phyloP scores from a whole-genome alignment of 371 early-diverging fungal genomes.

The Blakeslea trispora region DNA sequence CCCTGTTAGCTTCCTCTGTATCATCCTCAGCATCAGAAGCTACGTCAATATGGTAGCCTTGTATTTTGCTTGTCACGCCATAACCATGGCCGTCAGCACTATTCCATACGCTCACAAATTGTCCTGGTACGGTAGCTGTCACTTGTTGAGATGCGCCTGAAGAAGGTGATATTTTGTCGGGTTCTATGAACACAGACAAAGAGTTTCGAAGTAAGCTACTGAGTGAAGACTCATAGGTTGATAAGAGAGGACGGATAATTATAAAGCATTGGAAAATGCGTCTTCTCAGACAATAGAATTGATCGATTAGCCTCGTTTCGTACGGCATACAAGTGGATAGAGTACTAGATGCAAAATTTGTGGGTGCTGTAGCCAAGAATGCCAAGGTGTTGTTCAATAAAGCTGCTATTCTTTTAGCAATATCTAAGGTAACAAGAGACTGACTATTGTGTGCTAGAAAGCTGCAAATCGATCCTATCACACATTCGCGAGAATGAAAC shows the following conservation, averaged over 20 bases:
- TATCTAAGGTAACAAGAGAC: constrained; percentile 71
- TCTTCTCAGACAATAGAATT: constrained; percentile 61
- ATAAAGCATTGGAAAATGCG: constrained; percentile 79
- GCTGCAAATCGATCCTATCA: constrained; percentile 71
- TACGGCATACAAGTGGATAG: constrained; percentile 46
- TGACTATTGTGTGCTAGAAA: constrained; percentile 72
- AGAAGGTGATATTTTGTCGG: constrained; percentile 53
- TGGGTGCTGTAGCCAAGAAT: constrained; percentile 64
- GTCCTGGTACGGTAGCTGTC: constrained; percentile 55
- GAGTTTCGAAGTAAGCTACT: constrained; percentile 60
- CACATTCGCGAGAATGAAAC: constrained; percentile 70
- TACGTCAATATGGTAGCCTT: constrained; percentile 55
- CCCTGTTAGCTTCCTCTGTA: constrained; percentile 33
- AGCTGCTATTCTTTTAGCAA: constrained; percentile 80
- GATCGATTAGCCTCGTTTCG: constrained; percentile 57
- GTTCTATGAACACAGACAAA: constrained; percentile 56
- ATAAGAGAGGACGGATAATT: constrained; percentile 59
- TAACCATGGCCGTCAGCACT: constrained; percentile 63
- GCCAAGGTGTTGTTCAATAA: constrained; percentile 76
- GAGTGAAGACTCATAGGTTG: constrained; percentile 68
- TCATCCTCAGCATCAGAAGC: constrained; percentile 41
- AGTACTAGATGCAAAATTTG: constrained; percentile 44
- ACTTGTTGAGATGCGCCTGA: constrained; percentile 58
- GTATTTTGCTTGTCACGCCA: constrained; percentile 64
- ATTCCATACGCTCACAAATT: constrained; percentile 61